Evolutionary conservation across 2,329 filamentous ascomycete genomes (phyloP), one percentile per base, ranked within the genome.

Genomic region (Monascus ruber): DNA sequence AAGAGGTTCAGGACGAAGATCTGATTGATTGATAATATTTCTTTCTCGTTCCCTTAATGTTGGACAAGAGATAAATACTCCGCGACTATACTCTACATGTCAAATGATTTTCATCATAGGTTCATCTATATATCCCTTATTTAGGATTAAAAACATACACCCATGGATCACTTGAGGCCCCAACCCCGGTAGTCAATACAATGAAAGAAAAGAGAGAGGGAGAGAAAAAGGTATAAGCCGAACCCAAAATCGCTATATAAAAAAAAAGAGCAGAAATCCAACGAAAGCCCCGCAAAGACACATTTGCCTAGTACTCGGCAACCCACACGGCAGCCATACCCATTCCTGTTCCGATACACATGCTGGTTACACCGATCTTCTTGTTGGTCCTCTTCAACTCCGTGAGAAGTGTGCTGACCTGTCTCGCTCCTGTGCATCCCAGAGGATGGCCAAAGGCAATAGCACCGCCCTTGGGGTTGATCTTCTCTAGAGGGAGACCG

Each of bases 341-440:
- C 91, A 96, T 96, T 38, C 87, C 89, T 2, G 89, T 96, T 37
- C 89, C 91, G 36, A 96, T 70, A 61, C 91, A 98, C 91, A 96
- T 96, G 63, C 83, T 89, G 26, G 86, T 95, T 33, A 94, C 79
- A 37, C 91, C 91, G 45, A 96, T 69, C 74, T 83, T 84, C 73
- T 91, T 75, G 42, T 81, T 79, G 39, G 78, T 91, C 59, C 89
- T 73, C 73, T 77, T 83, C 52, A 96, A 69, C 75, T 96, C 89
- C 50, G 87, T 93, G 47, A 96, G 69, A 54, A 96, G 67, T 7
- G 91, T 96, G 57, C 84, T 86, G 35, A 98, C 85, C 70, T 96
- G 91, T 58, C 91, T 76, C 6, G 89, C 86, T 38, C 91, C 91
- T 0, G 91, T 96, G 68, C 87, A 94, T 41, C 91, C 91, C 11